phyloP scores from a whole-genome alignment of 2,329 filamentous ascomycete genomes.

The Xylariales sp. region DNA sequence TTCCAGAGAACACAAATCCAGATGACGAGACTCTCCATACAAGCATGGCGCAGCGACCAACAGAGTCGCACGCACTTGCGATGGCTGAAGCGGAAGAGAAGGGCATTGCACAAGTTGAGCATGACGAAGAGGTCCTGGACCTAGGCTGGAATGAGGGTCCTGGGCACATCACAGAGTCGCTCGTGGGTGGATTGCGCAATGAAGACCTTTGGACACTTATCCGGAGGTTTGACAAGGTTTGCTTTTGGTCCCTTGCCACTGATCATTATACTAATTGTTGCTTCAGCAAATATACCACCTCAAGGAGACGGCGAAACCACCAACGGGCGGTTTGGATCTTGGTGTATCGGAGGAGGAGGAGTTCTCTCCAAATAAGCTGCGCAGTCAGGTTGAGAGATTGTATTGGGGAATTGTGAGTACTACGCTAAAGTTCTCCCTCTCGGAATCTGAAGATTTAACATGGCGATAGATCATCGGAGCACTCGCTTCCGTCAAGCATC shows the following conservation, averaged over 20 bases:
- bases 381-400: slow-evolving; percentile 65
- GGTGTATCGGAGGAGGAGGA: slow-evolving; percentile 60
- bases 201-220: slow-evolving; percentile 57
- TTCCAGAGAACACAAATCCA: too few relatives aligned
- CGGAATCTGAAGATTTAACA: too few relatives aligned
- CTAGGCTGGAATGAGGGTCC: background rate
- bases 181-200: slow-evolving; percentile 8
- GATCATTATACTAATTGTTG: background rate
- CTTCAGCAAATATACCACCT: slow-evolving; percentile 39
- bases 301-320: slow-evolving; percentile 48
- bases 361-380: slow-evolving; percentile 73
- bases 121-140: background rate
- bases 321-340: slow-evolving; percentile 54
- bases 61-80: too few relatives aligned
- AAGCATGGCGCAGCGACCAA: too few relatives aligned
- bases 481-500: slow-evolving; percentile 51
- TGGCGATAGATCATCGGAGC: slow-evolving; percentile 38
- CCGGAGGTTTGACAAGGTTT: slow-evolving; percentile 58
- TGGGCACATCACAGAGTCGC: background rate
- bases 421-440: too few relatives aligned
- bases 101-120: background rate
- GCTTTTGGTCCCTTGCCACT: background rate
- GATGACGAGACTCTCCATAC: too few relatives aligned
- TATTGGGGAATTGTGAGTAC: slow-evolving; percentile 51
- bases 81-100: too few relatives aligned